These are phyloP conservation scores for Gynostemma pentaphyllum DNA, from an alignment of 306 rosid genomes.

Conservation along the genomic window DNA sequence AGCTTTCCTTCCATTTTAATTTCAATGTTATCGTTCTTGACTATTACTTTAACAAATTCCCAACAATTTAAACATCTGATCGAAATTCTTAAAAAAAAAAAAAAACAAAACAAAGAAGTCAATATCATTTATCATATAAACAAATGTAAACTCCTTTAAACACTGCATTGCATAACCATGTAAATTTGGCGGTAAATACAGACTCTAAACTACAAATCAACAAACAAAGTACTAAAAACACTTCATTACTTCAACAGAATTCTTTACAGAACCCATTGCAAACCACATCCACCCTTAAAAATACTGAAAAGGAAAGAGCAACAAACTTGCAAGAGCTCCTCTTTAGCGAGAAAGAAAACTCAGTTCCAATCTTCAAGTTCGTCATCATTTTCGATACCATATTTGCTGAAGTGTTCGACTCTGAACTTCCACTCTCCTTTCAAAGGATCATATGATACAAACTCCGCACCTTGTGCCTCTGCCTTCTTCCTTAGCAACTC, in stretches of 20 bases:
- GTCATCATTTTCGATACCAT: constrained; percentile 40
- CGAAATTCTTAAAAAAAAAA: not conserved
- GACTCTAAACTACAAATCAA: not conserved
- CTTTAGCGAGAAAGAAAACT: not conserved
- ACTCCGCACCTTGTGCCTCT: constrained; percentile 87
- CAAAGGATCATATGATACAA: constrained; percentile 56
- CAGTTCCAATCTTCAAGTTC: constrained; percentile 11
- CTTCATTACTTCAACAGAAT: not conserved
- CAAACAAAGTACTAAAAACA: not conserved
- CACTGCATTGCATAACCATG: not conserved
- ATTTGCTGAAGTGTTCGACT: constrained; percentile 72
- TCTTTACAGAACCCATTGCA: constrained; percentile 2
- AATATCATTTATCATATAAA: not conserved
- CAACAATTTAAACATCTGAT: not conserved
- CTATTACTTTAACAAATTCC: no score
- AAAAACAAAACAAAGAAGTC: not conserved
- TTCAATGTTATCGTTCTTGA: no score
- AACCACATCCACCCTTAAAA: not conserved
- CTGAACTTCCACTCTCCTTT: constrained; percentile 93
- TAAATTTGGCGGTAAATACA: not conserved
- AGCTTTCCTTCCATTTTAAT: no score
- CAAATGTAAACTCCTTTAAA: not conserved
- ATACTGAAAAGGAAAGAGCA: not conserved
- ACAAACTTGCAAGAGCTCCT: constrained; percentile 1
- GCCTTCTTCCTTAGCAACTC: constrained; percentile 90